These are phyloP conservation scores for Nicotiana sylvestris DNA, from an alignment of 257 asterid genomes.

Conservation along the genomic window DNA sequence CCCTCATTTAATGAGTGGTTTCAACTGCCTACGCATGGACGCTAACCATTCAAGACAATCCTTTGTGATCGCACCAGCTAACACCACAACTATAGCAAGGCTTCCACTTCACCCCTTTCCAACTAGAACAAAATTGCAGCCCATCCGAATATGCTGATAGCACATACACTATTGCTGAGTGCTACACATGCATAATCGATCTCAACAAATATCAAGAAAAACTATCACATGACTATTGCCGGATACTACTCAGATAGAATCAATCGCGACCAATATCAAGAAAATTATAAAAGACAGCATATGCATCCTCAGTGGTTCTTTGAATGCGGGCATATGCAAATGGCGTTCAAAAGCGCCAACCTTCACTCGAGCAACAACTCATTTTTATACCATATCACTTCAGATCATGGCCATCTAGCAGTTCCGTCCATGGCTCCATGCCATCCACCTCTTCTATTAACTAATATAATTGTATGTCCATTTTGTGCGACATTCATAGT, in stretches of 20 bases:
- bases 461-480: not conserved
- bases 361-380: not conserved
- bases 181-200: not conserved
- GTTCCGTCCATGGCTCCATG: not conserved
- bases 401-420: not conserved
- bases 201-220: not conserved
- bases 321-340: not conserved
- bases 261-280: too few relatives aligned
- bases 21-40: not conserved
- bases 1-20: not conserved
- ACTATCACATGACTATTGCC: not conserved
- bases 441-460: not conserved
- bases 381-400: not conserved
- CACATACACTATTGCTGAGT: not conserved
- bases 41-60: not conserved
- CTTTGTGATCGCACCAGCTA: not conserved
- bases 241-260: too few relatives aligned
- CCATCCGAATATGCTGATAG: not conserved
- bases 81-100: not conserved
- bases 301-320: not conserved
- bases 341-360: not conserved
- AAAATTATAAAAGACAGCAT: too few relatives aligned
- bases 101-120: not conserved
- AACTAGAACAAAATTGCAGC: not conserved
- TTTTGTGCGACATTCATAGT: not conserved